phyloP scores from a whole-genome alignment of 805 yeast species.

The Saccharomycopsis guyanensis region DNA sequence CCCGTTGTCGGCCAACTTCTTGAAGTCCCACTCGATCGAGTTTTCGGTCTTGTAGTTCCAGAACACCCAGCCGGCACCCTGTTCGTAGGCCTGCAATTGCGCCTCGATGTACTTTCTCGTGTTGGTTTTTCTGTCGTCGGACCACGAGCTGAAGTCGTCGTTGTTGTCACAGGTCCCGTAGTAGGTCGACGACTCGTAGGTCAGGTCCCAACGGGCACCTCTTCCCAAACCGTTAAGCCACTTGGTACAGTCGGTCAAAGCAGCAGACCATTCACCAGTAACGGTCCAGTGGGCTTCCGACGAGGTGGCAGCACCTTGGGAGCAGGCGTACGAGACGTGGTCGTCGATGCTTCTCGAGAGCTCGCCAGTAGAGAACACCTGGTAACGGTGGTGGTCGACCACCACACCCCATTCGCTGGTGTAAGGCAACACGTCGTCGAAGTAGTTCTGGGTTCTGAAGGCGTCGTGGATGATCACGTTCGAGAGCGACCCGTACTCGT shows the following conservation, averaged over 20 bases:
- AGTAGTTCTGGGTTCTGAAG: slow-evolving; percentile 45
- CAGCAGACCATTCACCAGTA: slow-evolving; percentile 68
- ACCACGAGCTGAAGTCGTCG: slow-evolving; percentile 36
- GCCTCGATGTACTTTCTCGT: slow-evolving; percentile 52
- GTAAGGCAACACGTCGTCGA: slow-evolving; percentile 39
- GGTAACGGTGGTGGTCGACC: slow-evolving; percentile 87
- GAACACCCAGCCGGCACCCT: slow-evolving; percentile 54
- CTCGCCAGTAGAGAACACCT: slow-evolving; percentile 67
- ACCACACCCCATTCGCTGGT: slow-evolving; percentile 48
- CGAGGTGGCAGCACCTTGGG: slow-evolving; percentile 37
- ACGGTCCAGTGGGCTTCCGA: slow-evolving; percentile 47
- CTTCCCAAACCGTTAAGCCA: slow-evolving; percentile 66
- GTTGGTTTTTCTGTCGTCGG: slow-evolving; percentile 32
- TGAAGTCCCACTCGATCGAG: slow-evolving; percentile 62
- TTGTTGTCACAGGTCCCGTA: slow-evolving; percentile 32
- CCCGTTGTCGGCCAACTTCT: slow-evolving; percentile 38
- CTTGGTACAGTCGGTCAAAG: slow-evolving; percentile 60
- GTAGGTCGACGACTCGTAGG: slow-evolving; percentile 25
- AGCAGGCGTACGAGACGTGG: slow-evolving; percentile 50
- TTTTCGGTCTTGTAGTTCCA: slow-evolving; percentile 67
- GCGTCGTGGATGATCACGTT: slow-evolving; percentile 65
- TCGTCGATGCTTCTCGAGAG: slow-evolving; percentile 50
- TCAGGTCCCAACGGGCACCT: slow-evolving; percentile 56
- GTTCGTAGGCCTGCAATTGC: slow-evolving; percentile 46
- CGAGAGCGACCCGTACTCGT: slow-evolving; percentile 38